These are phyloP conservation scores for Lactarius sp. DNA, from an alignment of 768 basidiomycete species.

Conservation along the genomic window DNA sequence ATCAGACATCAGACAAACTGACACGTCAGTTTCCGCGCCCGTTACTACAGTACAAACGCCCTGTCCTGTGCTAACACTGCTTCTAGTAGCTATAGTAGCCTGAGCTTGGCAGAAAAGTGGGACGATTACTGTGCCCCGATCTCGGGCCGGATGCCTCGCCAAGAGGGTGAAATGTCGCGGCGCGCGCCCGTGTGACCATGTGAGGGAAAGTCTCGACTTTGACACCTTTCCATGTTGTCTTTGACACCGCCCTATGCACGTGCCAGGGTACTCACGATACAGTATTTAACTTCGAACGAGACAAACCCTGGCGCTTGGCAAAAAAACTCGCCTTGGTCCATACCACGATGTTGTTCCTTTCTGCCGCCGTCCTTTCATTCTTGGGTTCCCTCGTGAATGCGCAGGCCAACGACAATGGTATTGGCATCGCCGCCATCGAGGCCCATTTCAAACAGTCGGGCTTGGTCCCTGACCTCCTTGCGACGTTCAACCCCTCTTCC, in stretches of 20 bases:
- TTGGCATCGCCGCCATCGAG: constrained; percentile 54
- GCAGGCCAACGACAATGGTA: constrained; percentile 37
- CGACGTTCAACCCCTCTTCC: constrained; percentile 58
- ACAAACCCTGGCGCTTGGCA: neutral
- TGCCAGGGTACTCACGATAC: neutral
- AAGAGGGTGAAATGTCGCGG: no score
- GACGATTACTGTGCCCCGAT: no score
- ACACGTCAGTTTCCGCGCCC: neutral
- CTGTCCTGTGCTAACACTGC: no score
- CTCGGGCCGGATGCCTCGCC: no score
- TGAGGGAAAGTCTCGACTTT: no score
- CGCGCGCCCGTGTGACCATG: no score
- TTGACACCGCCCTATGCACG: neutral
- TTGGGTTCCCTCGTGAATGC: constrained; percentile 43
- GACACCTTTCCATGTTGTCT: no score
- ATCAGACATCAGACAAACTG: neutral
- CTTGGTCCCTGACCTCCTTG: constrained; percentile 58
- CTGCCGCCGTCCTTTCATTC: constrained; percentile 33
- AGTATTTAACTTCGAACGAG: neutral
- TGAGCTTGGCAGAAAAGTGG: no score
- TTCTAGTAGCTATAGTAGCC: no score
- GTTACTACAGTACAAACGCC: neutral
- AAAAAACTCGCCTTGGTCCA: neutral
- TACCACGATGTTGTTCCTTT: constrained; percentile 13
- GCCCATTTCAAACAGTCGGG: constrained; percentile 61